Percentiles rank a stretch among this genome's conserved stretches.
These are phyloP conservation scores for Aspergillus brunneoviolaceus DNA, from an alignment of 2,329 filamentous ascomycete genomes.

Conservation along the genomic window DNA sequence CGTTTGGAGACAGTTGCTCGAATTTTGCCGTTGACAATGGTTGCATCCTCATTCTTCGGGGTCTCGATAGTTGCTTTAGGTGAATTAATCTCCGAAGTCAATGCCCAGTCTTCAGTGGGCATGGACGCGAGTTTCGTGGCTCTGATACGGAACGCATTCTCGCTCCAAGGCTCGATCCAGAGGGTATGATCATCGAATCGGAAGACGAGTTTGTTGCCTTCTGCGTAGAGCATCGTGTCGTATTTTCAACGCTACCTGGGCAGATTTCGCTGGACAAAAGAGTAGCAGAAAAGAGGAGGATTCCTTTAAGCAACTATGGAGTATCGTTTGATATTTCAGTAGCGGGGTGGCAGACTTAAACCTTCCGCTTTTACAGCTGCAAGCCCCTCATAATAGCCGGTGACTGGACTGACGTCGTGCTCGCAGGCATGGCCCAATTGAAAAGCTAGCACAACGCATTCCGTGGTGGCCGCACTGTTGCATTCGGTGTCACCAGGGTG, in stretches of 20 bases:
- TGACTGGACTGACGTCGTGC: background rate
- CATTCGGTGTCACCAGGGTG: background rate
- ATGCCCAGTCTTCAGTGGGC: slow-evolving; percentile 39
- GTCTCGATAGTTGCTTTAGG: slow-evolving; percentile 18
- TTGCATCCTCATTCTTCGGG: slow-evolving; percentile 30
- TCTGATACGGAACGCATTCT: slow-evolving; percentile 40
- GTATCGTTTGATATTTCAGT: background rate
- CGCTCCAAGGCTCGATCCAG: slow-evolving; percentile 41
- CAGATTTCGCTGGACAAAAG: background rate
- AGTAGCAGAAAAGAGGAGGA: background rate
- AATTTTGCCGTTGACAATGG: slow-evolving; percentile 52
- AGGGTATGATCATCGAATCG: slow-evolving; percentile 41
- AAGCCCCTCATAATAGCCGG: background rate
- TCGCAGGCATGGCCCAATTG: background rate
- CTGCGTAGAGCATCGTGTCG: slow-evolving; percentile 33
- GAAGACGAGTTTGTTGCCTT: slow-evolving; percentile 36
- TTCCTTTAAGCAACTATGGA: background rate
- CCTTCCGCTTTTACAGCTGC: background rate
- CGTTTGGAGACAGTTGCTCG: slow-evolving; percentile 47
- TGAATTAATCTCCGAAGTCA: slow-evolving; percentile 24
- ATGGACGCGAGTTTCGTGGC: slow-evolving; percentile 39
- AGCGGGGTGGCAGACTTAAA: background rate
- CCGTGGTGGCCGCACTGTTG: background rate
- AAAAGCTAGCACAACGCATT: background rate
- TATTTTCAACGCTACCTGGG: background rate